phyloP scores from a whole-genome alignment of 2,329 filamentous ascomycete species.

The Penicillium sp. region DNA sequence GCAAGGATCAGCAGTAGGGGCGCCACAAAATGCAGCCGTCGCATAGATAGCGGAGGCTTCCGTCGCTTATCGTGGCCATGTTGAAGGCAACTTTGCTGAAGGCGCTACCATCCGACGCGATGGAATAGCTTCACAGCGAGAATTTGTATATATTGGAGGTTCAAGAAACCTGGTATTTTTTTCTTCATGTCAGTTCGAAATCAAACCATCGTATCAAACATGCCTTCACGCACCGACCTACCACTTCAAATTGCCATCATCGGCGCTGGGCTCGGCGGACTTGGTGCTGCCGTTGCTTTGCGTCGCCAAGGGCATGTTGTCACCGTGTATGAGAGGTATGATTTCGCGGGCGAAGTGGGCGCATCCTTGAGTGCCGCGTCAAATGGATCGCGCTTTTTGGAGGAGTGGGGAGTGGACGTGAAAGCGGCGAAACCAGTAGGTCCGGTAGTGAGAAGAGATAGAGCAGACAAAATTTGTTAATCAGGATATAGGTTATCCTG shows the following conservation, averaged over 20 bases:
- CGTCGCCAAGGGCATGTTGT: constrained; percentile 26
- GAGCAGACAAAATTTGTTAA: background rate
- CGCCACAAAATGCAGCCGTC: constrained; percentile 25
- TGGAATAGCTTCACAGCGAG: constrained; percentile 8
- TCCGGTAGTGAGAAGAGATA: background rate
- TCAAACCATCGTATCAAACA: constrained; percentile 2
- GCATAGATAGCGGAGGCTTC: constrained; percentile 27
- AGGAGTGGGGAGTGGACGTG: constrained; percentile 30
- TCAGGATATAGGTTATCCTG: constrained; percentile 24
- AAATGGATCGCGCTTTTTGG: constrained; percentile 26
- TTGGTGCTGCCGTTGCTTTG: constrained; percentile 25
- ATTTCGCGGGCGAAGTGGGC: constrained; percentile 28
- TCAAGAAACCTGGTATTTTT: background rate
- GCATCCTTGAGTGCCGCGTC: constrained; percentile 27
- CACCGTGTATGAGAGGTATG: constrained; percentile 29
- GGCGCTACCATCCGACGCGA: constrained; percentile 3
- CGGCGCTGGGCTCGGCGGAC: constrained; percentile 29
- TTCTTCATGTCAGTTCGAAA: background rate
- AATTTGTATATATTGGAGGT: constrained; percentile 9
- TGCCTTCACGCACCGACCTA: constrained; percentile 28
- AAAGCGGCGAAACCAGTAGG: constrained; percentile 23
- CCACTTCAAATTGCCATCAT: constrained; percentile 30
- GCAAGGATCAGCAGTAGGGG: constrained; percentile 19
- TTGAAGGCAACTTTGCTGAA: background rate
- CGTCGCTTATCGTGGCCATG: constrained; percentile 14